These are phyloP conservation scores for Eucalyptus polybractea DNA, from an alignment of 345 rosid genomes.

Conservation along the genomic window DNA sequence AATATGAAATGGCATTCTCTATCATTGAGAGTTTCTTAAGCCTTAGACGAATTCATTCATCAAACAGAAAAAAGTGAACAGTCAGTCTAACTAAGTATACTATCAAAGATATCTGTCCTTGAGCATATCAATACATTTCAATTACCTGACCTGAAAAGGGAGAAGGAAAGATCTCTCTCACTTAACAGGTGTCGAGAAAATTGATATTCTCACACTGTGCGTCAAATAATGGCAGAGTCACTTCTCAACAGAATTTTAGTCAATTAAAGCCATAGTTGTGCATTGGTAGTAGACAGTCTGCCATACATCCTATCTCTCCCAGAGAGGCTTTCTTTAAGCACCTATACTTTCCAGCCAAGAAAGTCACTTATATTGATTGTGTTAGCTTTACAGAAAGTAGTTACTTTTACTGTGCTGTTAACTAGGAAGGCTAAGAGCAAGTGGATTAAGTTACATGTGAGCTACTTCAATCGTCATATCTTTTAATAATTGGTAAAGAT, in stretches of 20 bases:
- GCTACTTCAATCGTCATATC: background rate
- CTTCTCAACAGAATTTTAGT: background rate
- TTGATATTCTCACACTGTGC: background rate
- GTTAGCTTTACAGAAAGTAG: background rate
- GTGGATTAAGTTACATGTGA: background rate
- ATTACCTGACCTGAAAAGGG: background rate
- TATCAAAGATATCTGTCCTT: background rate
- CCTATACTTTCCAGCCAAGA: background rate
- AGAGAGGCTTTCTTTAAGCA: background rate
- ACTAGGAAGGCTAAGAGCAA: background rate
- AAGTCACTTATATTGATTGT: background rate
- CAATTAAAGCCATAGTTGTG: background rate
- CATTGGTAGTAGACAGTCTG: background rate
- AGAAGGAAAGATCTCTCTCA: background rate
- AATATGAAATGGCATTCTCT: background rate
- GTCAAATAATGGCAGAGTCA: background rate
- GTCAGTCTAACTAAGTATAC: background rate
- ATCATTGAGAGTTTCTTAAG: background rate
- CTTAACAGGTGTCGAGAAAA: background rate
- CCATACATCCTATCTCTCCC: background rate
- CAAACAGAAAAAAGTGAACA: background rate
- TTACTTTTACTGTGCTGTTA: background rate
- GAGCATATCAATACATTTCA: background rate
- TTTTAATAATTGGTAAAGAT: background rate
- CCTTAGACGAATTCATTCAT: background rate